phyloP scores from a whole-genome alignment of 805 yeast species.

The Lipomyces orientalis region DNA sequence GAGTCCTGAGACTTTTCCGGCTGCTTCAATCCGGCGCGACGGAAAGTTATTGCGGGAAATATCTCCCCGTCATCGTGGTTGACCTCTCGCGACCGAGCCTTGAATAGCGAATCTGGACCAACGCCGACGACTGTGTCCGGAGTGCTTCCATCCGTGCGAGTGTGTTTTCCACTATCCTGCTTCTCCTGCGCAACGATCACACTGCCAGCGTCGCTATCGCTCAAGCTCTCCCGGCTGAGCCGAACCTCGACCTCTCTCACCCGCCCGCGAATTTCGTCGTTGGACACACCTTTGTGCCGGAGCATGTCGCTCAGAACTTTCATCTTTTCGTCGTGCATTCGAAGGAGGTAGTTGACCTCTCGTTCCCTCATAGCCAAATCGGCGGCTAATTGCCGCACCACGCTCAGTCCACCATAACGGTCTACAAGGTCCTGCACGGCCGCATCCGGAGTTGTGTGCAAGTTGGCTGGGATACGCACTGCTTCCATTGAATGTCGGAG shows the following conservation, averaged over 20 bases:
- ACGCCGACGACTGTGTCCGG: background rate
- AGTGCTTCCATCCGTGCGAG: background rate
- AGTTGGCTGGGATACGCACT: conserved; percentile 45
- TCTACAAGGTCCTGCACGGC: conserved; percentile 45
- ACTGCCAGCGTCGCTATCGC: conserved; percentile 2
- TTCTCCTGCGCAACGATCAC: conserved; percentile 1
- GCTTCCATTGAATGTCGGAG: background rate
- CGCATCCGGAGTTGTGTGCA: conserved; percentile 47
- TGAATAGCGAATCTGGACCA: background rate
- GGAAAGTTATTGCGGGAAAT: background rate
- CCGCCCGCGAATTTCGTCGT: background rate
- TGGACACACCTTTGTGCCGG: background rate
- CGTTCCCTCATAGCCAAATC: conserved; percentile 57
- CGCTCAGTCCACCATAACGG: conserved; percentile 46
- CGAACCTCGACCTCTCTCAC: background rate
- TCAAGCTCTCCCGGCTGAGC: conserved; percentile 1
- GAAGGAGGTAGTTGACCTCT: conserved; percentile 44
- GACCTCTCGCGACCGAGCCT: background rate
- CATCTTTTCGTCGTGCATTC: conserved; percentile 10
- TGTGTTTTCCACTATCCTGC: background rate
- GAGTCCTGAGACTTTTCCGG: background rate
- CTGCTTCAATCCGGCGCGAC: background rate
- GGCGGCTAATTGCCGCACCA: conserved; percentile 55
- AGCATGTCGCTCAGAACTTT: background rate
- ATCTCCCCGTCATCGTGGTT: background rate